Percentiles rank a stretch among this genome's conserved stretches.
Conservation (phyloP, 345 rosid species). For the Salix brachista region DNA sequence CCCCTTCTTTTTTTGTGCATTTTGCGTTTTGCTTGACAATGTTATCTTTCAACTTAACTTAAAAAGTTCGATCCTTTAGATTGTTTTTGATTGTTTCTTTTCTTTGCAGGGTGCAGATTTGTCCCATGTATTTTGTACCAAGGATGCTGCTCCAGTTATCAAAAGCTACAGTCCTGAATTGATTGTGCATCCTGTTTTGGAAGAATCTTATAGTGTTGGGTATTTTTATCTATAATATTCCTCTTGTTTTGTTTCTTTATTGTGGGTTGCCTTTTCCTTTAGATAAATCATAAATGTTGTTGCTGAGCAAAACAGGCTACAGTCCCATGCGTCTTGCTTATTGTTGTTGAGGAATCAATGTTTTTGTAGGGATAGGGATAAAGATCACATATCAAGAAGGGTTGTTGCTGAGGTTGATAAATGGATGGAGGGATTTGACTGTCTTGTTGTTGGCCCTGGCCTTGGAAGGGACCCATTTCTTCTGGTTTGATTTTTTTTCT, state of each 20-base stretch:
- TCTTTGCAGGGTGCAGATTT: slow-evolving; percentile 80
- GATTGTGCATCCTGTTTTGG: slow-evolving; percentile 86
- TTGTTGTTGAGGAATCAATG: slow-evolving; percentile 14
- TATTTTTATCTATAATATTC: slow-evolving; percentile 13
- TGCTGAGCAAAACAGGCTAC: neutral
- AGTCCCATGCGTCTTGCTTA: neutral
- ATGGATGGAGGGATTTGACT: slow-evolving; percentile 98
- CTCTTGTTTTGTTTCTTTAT: neutral
- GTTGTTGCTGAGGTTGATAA: slow-evolving; percentile 76
- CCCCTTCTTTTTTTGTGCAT: neutral
- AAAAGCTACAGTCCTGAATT: slow-evolving; percentile 96
- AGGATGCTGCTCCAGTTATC: slow-evolving; percentile 90
- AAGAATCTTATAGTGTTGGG: slow-evolving; percentile 78
- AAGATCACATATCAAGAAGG: slow-evolving; percentile 32
- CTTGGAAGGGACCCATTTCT: slow-evolving; percentile 95
- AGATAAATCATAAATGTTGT: neutral
- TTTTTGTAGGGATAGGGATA: slow-evolving; percentile 52
- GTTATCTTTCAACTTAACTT: neutral
- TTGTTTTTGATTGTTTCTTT: neutral
- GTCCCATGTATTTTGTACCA: slow-evolving; percentile 95
- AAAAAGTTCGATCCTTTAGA: neutral
- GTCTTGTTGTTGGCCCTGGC: slow-evolving; percentile 93
- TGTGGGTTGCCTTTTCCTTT: neutral
- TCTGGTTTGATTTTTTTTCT: slow-evolving; percentile 41
- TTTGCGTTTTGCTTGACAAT: neutral